Base-by-base conservation (phyloP, 176 grass and related monocot species). In the Puccinellia tenuiflora region DNA sequence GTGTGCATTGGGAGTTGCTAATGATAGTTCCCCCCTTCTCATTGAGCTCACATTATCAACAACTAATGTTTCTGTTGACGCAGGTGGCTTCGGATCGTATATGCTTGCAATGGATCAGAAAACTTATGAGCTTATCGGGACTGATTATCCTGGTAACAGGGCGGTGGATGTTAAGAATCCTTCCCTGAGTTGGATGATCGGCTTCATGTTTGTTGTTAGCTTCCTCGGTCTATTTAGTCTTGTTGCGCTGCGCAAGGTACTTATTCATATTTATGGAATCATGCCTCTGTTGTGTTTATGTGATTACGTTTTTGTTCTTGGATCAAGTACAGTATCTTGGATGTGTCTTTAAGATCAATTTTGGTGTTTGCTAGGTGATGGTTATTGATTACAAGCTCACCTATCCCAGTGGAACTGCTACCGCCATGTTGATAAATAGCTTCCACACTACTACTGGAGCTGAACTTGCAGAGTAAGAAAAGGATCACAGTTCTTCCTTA, bases 171-270 rank as follows among this genome's bases (percentile, higher is more conserved):
- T 98, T 76, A 98, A 91, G 81, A 95, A 93, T 78, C 96, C 92
- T 68, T 93, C 92, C 2, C 76, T 98, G 24, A 83, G 90, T 28
- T 98, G 96, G 96, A 95, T 98, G 92, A 95, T 95, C 18, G 88
- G 92, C 7, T 98, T 95, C 82, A 93, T 95, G 90, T 98, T 95
- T 79, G 85, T 91, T 2, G 90, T 98, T 42, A 95, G 96, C 53
- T 98, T 98, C 55, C 88, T 95, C 43, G 96, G 96, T 9, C 79
- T 98, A 43, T 98, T 98, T 78, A 95, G 96, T 82, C 88, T 98
- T 21, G 96, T 98, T 18, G 85, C 96, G 39, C 80, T 98, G 15
- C 90, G 90, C 15, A 95, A 98, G 96, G 96, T 95, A 93, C 0
- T 31, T 6, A 51, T 21, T 64, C 54, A 38, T 33, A 40, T 77